Base-by-base conservation (phyloP, 768 basidiomycete species). In the Termitomyces sp. region DNA sequence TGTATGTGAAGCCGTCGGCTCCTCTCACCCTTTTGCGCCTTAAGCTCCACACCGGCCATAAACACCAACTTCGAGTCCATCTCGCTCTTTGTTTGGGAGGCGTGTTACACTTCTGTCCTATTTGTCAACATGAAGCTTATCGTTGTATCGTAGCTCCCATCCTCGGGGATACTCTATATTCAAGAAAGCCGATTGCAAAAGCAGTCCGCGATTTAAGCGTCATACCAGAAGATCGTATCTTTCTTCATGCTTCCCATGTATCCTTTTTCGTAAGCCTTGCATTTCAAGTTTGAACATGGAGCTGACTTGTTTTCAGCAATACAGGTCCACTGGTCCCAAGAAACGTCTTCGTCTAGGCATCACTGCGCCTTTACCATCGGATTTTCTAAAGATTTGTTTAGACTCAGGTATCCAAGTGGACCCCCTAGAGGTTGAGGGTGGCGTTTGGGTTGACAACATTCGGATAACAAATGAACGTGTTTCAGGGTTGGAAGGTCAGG, bases 11-110 rank as follows among this genome's bases (percentile, higher is more conserved):
- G 67, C 57, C 76, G 54, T 59, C 68, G 55, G 74, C 68, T 3
- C 84, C 85, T 19, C 54, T 88, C 28, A 80, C 84, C 1, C 73
- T 89, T 49, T 67, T 89, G 40, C 76, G 74, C 39, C 72, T 89
- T 16, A 74, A 71, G 11, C 74, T 86, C 19, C 68, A 79, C 49
- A 88, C 87, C 16, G 87, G 86, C 3, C 67, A 80, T 54, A 88
- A 88, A 66, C 87, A 89, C 56, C 87, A 89, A 62, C 77, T 89
- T 32, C 79, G 87, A n/a, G 72, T 86, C 14, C 87, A 89, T 58
- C 65, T 84, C 32, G 78, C 86, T 1, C 72, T 78, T 47, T 71
- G 70, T 54, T 65, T 87, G 52, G 72, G 75, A 49, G 69, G 85
- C 82, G 56, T 12, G 72, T 62, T 16, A 39, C 50, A 37, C 37